Conservation (phyloP, 106 monocot genomes). For the Xerophyta viscosa region DNA sequence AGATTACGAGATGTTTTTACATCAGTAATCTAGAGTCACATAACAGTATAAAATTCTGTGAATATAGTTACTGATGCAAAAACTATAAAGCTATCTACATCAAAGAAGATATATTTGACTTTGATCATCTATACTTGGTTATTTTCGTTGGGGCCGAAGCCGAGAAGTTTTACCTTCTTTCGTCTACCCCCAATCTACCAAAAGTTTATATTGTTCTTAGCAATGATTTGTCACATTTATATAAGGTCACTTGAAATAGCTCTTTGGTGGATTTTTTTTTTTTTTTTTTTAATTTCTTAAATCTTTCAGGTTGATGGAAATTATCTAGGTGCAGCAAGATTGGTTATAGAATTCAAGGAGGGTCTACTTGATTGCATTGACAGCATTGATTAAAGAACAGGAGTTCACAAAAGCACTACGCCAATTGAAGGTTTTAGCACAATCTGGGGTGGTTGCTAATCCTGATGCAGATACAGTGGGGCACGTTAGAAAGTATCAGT, state of each 20-base stretch:
- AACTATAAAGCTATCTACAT: no score
- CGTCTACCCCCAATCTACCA: no score
- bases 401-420: conserved; percentile 85
- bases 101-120: no score
- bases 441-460: conserved; percentile 27
- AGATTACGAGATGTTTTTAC: no score
- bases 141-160: no score
- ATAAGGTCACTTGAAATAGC: neutral
- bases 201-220: no score
- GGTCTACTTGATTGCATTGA: conserved; percentile 66
- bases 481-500: conserved; percentile 56
- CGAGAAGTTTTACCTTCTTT: no score
- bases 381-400: conserved; percentile 96
- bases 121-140: no score
- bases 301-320: conserved; percentile 65
- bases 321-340: conserved; percentile 59
- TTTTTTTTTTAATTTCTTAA: neutral
- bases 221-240: no score
- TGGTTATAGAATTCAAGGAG: conserved; percentile 78
- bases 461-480: conserved; percentile 30
- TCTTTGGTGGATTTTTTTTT: neutral
- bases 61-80: no score
- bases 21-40: no score
- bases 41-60: no score
- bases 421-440: conserved; percentile 39